These are phyloP conservation scores for Chalciporus pseudorubinellus DNA, from an alignment of 768 basidiomycete genomes.

Conservation along the genomic window DNA sequence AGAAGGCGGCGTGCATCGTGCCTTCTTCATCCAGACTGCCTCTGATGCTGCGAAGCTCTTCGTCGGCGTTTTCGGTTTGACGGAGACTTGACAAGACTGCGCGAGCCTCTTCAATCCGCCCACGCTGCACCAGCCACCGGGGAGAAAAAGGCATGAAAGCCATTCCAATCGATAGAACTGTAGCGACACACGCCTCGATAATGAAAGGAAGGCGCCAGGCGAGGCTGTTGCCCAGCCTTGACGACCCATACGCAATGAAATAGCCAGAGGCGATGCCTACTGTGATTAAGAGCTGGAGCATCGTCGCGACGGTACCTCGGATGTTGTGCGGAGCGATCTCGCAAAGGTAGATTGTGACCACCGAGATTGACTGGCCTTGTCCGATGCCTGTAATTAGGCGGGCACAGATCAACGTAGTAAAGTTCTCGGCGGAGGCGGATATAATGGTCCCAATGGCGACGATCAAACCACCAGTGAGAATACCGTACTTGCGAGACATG, in stretches of 20 bases:
- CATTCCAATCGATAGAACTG: constrained; percentile 22
- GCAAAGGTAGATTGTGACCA: constrained; percentile 39
- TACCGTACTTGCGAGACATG: constrained; percentile 46
- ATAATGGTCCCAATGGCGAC: constrained; percentile 43
- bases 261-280: constrained; percentile 41
- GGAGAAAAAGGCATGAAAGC: constrained; percentile 19
- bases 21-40: constrained; percentile 25
- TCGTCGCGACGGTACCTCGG: constrained; percentile 40
- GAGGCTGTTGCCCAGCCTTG: constrained; percentile 19
- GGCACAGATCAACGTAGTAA: constrained; percentile 42
- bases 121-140: constrained; percentile 32
- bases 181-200: constrained; percentile 22
- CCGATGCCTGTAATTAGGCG: constrained; percentile 45
- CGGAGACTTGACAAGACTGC: constrained; percentile 25
- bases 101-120: constrained; percentile 32
- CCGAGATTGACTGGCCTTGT: constrained; percentile 45
- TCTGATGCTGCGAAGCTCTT: constrained; percentile 21
- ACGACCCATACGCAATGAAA: constrained; percentile 26
- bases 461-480: constrained; percentile 41
- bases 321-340: constrained; percentile 43
- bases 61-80: constrained; percentile 12
- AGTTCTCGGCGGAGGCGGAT: constrained; percentile 34
- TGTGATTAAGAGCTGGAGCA: constrained; percentile 43
- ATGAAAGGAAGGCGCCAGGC: constrained; percentile 31
- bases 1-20: constrained; percentile 18